phyloP scores from a whole-genome alignment of 169 alveolate genomes.

The Eimeria mitis region DNA sequence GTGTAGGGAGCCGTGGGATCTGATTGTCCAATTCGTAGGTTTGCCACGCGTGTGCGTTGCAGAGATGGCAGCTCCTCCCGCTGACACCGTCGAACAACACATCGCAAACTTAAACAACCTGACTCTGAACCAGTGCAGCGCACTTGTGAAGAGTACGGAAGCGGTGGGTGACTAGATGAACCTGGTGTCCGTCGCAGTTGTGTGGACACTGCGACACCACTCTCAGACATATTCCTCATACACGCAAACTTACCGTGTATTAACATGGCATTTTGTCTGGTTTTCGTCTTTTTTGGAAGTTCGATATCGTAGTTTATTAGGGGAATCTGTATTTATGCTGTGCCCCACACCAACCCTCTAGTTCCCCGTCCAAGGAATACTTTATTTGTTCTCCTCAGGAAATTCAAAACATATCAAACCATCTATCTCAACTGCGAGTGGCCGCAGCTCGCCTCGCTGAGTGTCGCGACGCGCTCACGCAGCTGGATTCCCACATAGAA shows the following conservation, averaged over 20 bases:
- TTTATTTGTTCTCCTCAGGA: constrained; percentile 46
- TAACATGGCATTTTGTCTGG: not conserved
- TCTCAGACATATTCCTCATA: not conserved
- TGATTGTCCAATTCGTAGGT: not conserved
- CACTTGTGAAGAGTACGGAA: constrained; percentile 41
- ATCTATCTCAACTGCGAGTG: constrained; percentile 66
- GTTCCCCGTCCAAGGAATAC: not conserved
- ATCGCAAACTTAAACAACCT: constrained; percentile 20
- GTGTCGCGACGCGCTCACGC: constrained; percentile 71
- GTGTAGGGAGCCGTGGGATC: not conserved
- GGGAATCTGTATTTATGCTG: not conserved
- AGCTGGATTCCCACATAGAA: constrained; percentile 44
- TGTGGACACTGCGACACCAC: not conserved
- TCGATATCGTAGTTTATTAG: not conserved
- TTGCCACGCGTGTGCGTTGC: not conserved
- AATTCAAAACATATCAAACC: constrained; percentile 56
- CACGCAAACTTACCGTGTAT: not conserved
- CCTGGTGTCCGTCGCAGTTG: not conserved
- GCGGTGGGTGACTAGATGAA: constrained; percentile 23
- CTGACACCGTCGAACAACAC: constrained; percentile 42
- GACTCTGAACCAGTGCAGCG: constrained; percentile 42
- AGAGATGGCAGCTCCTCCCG: constrained; percentile 68
- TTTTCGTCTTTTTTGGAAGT: not conserved
- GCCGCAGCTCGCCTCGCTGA: constrained; percentile 75
- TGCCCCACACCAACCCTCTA: not conserved